Base-by-base conservation (phyloP, 495 filamentous ascomycete genomes). In the Jackrogersella multiformis region DNA sequence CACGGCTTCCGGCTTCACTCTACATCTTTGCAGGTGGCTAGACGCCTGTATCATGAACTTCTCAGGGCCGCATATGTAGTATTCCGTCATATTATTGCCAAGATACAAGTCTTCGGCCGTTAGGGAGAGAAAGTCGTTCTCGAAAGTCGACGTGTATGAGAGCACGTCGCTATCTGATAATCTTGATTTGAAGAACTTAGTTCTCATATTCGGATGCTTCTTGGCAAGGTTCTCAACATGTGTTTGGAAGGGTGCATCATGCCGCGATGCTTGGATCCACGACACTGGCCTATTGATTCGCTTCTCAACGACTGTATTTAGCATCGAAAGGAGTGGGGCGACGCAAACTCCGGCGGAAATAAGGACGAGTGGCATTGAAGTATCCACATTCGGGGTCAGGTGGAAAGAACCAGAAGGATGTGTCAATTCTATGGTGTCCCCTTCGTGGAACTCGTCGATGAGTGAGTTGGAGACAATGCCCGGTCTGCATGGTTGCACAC, bases 371-470 rank as follows among this genome's bases (percentile, higher is more conserved):
- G 86, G 86, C n/a, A 68, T 78, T 9, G 73, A 59, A 78, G 83
- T 74, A 66, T 72, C 62, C 62, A 77, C 73, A 1, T 57, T 30
- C 5, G 76, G 69, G 59, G 81, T 73, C 28, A 90, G 75, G 74
- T 80, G 86, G 79, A 92, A 92, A 73, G 91, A 88, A 38, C 90
- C 90, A 61, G 77, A 83, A 2, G 90, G 89, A 65, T 91, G 88
- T 6, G 88, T 88, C 13, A 92, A 76, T 71, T 88, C 80, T 20
- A 92, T 71, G 26, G 77, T 76, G 69, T 89, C 87, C 59, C 90
- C 90, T 24, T 83, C 84, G 8, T 80, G 72, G 74, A 83, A 83
- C 23, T 77, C 68, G 58, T 83, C 84, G 75, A 92, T 90, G 10
- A 93, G 79, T 49, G 89, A 72, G 68, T 92, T 92, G 21, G 88